A percentile compares a stretch with the other conserved stretches of the same genome.
Conservation (phyloP, 2,329 filamentous ascomycete genomes). For the Microdochium paspali region DNA sequence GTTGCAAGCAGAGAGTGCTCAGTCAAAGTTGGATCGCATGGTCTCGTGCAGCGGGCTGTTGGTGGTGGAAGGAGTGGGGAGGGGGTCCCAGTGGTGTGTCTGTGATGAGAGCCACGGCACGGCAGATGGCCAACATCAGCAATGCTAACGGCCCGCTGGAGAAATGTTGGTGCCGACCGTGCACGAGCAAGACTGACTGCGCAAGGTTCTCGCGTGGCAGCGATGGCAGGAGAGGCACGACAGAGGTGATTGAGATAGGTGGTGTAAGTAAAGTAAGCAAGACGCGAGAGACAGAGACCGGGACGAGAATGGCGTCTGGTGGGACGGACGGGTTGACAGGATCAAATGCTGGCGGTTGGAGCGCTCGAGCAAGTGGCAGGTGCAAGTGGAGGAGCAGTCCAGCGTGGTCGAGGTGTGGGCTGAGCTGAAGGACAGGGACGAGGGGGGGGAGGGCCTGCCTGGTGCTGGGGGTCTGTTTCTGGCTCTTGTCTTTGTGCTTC, state of each 20-base stretch:
- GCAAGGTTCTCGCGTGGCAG: too few species aligned
- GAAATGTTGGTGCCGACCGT: too few species aligned
- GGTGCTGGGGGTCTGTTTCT: too few species aligned
- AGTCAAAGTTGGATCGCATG: background rate
- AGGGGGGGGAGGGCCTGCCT: too few species aligned
- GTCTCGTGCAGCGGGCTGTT: background rate
- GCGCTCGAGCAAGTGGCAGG: background rate
- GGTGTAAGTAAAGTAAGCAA: background rate
- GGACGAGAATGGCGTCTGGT: background rate
- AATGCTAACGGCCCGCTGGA: too few species aligned
- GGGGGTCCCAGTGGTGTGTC: background rate
- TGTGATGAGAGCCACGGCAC: too few species aligned
- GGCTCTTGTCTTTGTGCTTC: too few species aligned
- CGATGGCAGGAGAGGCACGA: too few species aligned
- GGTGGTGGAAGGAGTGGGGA: background rate
- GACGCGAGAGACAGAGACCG: background rate
- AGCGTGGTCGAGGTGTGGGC: too few species aligned
- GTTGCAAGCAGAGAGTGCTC: too few species aligned
- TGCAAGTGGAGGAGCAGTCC: background rate
- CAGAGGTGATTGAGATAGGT: background rate
- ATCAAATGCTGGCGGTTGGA: background rate
- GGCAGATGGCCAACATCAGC: too few species aligned
- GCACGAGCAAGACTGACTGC: too few species aligned
- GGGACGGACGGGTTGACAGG: background rate
- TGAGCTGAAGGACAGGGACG: background rate